phyloP scores from a whole-genome alignment of 2,329 filamentous ascomycete species.

The Fusarium sp. region DNA sequence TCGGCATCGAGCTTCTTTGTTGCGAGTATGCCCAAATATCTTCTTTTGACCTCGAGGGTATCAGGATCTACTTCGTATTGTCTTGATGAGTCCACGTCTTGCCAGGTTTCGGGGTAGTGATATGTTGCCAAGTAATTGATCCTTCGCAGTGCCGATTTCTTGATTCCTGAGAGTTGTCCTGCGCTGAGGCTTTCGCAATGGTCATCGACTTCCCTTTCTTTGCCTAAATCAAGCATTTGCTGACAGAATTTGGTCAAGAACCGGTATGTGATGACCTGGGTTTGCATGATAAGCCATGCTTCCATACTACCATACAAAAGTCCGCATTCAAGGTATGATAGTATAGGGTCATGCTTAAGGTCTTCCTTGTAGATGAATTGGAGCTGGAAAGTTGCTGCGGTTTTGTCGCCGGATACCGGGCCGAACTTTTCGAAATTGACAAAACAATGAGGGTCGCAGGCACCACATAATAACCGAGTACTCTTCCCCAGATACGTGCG shows the following conservation, averaged over 20 bases:
- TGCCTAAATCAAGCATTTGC: conserved; percentile 9
- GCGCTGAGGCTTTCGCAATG: not conserved
- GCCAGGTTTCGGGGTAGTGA: conserved; percentile 4
- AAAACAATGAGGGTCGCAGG: conserved; percentile 7
- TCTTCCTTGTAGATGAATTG: not conserved
- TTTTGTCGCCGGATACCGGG: not conserved
- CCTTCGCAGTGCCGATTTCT: not conserved
- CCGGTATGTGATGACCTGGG: conserved; percentile 30
- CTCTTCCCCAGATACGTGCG: conserved; percentile 37
- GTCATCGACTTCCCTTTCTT: not conserved
- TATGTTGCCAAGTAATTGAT: not conserved
- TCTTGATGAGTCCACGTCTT: conserved; percentile 24
- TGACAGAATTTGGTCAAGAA: conserved; percentile 34
- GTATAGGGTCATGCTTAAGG: too few relatives aligned
- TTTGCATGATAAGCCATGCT: conserved; percentile 34
- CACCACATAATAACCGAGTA: conserved; percentile 30
- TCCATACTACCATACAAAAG: conserved; percentile 26
- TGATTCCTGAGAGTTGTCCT: not conserved
- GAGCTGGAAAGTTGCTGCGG: not conserved
- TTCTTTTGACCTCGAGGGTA: not conserved
- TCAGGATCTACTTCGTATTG: conserved; percentile 31
- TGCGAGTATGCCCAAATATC: conserved; percentile 11
- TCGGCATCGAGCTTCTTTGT: conserved; percentile 24
- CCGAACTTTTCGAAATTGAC: conserved; percentile 4
- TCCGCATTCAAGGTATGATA: too few relatives aligned